These are phyloP conservation scores for Candida ovalis DNA, from an alignment of 805 yeast species.

Conservation along the genomic window DNA sequence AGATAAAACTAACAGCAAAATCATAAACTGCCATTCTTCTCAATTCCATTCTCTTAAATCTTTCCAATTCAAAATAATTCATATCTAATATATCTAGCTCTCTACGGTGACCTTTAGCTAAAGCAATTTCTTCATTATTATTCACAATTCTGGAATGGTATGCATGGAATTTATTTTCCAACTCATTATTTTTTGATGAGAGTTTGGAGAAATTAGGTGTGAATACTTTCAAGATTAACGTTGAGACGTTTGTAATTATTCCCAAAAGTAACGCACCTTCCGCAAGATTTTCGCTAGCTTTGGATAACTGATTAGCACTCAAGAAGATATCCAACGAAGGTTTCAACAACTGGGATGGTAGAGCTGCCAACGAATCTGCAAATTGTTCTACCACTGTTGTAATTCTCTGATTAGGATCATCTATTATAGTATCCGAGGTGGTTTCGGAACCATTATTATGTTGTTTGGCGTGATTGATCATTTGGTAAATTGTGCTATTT, in stretches of 20 bases:
- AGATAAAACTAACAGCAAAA: constrained; percentile 80
- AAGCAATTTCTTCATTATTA: constrained; percentile 83
- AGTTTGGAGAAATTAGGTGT: constrained; percentile 89
- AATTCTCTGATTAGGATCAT: constrained; percentile 79
- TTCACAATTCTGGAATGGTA: constrained; percentile 77
- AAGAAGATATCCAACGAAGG: constrained; percentile 76
- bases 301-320: constrained; percentile 74
- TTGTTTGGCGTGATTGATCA: constrained; percentile 43
- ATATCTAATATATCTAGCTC: constrained; percentile 76
- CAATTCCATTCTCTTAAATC: constrained; percentile 71
- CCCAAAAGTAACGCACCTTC: constrained; percentile 81
- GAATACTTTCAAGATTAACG: constrained; percentile 64
- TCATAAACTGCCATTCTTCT: constrained; percentile 74
- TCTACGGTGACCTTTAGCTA: constrained; percentile 73
- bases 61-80: constrained; percentile 75
- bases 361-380: constrained; percentile 62
- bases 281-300: constrained; percentile 62
- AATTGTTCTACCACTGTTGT: constrained; percentile 77
- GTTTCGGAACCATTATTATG: background rate
- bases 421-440: constrained; percentile 31
- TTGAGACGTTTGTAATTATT: constrained; percentile 74
- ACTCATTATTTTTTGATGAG: constrained; percentile 67
- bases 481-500: constrained; percentile 69
- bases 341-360: constrained; percentile 80
- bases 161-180: constrained; percentile 82